A percentile compares a stretch with the other conserved stretches of the same genome.
Evolutionary conservation across 2,329 filamentous ascomycete genomes (phyloP).

Genomic region (Beauveria caledonica): DNA sequence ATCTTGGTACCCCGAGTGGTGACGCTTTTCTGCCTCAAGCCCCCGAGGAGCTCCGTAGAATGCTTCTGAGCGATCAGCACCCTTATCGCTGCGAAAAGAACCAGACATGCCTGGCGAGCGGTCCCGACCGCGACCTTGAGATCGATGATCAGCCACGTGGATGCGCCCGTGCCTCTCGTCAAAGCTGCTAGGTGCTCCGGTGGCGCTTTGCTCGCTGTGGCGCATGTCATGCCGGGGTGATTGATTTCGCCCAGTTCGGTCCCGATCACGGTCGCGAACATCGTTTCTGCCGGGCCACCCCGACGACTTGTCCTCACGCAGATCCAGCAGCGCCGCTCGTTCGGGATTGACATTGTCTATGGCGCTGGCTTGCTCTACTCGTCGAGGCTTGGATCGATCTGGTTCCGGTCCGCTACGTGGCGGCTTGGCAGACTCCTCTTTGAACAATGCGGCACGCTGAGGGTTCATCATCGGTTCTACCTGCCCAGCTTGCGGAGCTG

Average conservation of each 20-base stretch:
- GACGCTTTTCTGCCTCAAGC: slow-evolving; percentile 42
- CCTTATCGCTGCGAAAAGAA: slow-evolving; percentile 24
- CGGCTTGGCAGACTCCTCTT: slow-evolving; percentile 23
- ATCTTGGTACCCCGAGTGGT: slow-evolving; percentile 39
- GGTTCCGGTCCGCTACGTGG: slow-evolving; percentile 19
- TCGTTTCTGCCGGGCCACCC: slow-evolving; percentile 36
- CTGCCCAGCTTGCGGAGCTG: slow-evolving; percentile 19
- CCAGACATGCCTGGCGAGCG: slow-evolving; percentile 23
- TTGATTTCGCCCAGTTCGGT: slow-evolving; percentile 31
- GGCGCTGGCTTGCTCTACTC: slow-evolving; percentile 20
- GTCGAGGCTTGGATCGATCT: slow-evolving; percentile 24
- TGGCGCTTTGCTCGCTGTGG: slow-evolving; percentile 20
- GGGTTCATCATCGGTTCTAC: slow-evolving; percentile 46
- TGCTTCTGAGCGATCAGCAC: slow-evolving; percentile 27
- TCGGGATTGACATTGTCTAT: slow-evolving; percentile 39
- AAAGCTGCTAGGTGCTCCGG: slow-evolving; percentile 27
- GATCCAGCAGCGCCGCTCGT: slow-evolving; percentile 37
- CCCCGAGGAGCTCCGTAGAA: slow-evolving; percentile 32
- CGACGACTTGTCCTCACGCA: slow-evolving; percentile 25
- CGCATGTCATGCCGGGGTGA: slow-evolving; percentile 40
- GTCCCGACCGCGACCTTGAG: slow-evolving; percentile 24
- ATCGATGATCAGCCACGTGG: slow-evolving; percentile 27
- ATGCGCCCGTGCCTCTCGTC: slow-evolving; percentile 41
- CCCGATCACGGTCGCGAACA: slow-evolving; percentile 38
- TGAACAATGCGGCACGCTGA: slow-evolving; percentile 43